Evolutionary conservation across 192 early-diverging fungal genomes (phyloP).

Genomic region (Mortierella antarctica): DNA sequence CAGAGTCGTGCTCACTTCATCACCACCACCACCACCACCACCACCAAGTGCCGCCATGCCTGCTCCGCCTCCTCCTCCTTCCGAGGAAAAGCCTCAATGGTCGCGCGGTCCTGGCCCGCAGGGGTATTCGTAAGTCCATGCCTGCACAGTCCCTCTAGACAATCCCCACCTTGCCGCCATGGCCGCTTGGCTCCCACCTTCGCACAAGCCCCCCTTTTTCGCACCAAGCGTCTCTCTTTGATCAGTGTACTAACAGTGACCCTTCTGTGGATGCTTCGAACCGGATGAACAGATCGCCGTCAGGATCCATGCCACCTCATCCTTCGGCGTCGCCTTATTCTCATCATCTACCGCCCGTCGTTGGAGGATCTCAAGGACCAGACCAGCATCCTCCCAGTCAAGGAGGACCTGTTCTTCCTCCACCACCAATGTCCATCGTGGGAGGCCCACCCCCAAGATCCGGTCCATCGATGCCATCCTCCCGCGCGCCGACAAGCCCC

Average conservation of each 20-base stretch:
- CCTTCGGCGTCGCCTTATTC: constrained; percentile 46
- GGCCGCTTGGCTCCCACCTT: not conserved
- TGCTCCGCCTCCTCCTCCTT: constrained; percentile 31
- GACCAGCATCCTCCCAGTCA: constrained; percentile 29
- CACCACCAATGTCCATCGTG: constrained; percentile 43
- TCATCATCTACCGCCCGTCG: constrained; percentile 54
- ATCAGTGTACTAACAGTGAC: not conserved
- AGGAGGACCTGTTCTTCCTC: constrained; percentile 41
- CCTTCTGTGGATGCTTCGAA: not conserved
- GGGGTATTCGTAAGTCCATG: constrained; percentile 50
- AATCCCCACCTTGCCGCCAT: not conserved
- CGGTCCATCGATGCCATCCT: constrained; percentile 43
- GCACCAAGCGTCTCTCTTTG: not conserved
- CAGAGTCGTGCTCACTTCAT: too few species aligned
- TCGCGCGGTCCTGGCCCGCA: constrained; percentile 44
- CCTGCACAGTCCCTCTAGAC: not conserved
- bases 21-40: not conserved
- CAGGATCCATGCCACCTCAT: constrained; percentile 52
- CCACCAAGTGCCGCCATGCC: constrained; percentile 32
- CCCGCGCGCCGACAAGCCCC: constrained; percentile 44
- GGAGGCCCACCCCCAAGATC: constrained; percentile 48
- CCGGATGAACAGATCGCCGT: constrained; percentile 31
- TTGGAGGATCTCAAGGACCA: constrained; percentile 38
- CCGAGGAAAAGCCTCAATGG: constrained; percentile 53
- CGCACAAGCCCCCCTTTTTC: not conserved